Base-by-base conservation (phyloP, 1,284 basidiomycete genomes). In the Ganoderma lucidum region DNA sequence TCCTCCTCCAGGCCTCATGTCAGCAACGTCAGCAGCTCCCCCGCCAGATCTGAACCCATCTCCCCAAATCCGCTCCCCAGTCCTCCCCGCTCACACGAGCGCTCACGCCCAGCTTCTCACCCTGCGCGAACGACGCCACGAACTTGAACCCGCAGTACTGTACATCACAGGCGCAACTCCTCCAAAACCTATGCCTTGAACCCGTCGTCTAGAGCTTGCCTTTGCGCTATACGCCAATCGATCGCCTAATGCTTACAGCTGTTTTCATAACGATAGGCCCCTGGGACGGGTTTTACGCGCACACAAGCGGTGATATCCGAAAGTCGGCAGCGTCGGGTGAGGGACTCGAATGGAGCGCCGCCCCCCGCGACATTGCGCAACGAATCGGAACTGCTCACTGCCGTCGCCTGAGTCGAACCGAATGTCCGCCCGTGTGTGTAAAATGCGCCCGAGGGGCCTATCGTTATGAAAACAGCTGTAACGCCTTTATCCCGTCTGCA, bases 1-100 rank as follows among this genome's bases (percentile, higher is more conserved):
- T 41, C 39, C 39, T 41, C 39, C 39, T 41, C 70, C 35, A 71
- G 68, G 72, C 42, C 23, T 70, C 71, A 65, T 76, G 71, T 6
- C 48, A 77, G 56, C 53, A 76, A 76, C 28, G 55, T 76, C 75
- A 17, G 74, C 70, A 48, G 76, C 76, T 74, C 67, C 72, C 76
- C 30, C 76, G 64, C 72, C 75, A 76, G 66, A 77, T 74, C 42
- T 62, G 63, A 15, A 75, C 59, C 62, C 75, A 76, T 19, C 32
- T 69, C 19, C 64, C 73, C 41, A 75, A 65, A 53, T 67, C 66
- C 30, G 76, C 71, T 6, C 70, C 67, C 75, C 75, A 76, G 14
- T 68, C 73, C 19, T 9, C 39, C 39, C 6, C 39, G 9, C 9
- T 14, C 39, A 12, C 39, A 41, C 73, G 69, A 14, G 75, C 74